Evolutionary conservation across 129 eudicot genomes (phyloP).

Genomic region (Chrysanthemum lavandulifolium): DNA sequence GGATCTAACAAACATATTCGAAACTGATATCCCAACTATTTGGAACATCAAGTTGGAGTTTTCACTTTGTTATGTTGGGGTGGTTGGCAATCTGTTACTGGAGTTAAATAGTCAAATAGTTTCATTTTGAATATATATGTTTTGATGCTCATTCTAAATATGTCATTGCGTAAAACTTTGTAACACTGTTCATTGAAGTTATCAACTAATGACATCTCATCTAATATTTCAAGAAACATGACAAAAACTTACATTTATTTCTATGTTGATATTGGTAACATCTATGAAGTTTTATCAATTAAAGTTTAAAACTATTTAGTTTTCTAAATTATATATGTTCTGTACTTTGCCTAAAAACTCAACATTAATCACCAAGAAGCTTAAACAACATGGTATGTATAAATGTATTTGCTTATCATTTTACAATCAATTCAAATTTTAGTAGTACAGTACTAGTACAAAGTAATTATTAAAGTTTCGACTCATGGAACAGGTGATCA

Average conservation of each 20-base stretch:
- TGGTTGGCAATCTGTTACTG: too few species aligned
- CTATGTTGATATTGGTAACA: slow-evolving; percentile 27
- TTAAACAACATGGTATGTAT: slow-evolving; percentile 11
- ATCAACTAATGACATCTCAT: slow-evolving; percentile 16
- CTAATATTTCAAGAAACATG: slow-evolving; percentile 32
- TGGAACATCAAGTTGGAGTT: too few species aligned
- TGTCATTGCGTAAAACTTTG: slow-evolving; percentile 12
- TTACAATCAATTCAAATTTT: too few species aligned
- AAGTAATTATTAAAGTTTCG: too few species aligned
- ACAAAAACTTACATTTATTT: slow-evolving; percentile 36
- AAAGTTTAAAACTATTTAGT: neutral
- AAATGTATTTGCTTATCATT: neutral
- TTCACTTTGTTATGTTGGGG: too few species aligned
- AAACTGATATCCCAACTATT: too few species aligned
- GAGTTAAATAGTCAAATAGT: too few species aligned
- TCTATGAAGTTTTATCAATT: slow-evolving; percentile 14
- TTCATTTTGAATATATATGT: too few species aligned
- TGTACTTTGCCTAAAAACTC: slow-evolving; percentile 10
- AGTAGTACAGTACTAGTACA: too few species aligned
- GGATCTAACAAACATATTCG: too few species aligned
- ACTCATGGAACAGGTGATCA: too few species aligned
- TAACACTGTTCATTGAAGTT: slow-evolving; percentile 28
- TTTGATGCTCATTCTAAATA: too few species aligned
- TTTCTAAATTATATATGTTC: neutral
- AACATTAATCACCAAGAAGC: neutral